These are phyloP conservation scores for Tuber microsphaerosporum DNA, from an alignment of 495 filamentous ascomycete genomes.

Conservation along the genomic window DNA sequence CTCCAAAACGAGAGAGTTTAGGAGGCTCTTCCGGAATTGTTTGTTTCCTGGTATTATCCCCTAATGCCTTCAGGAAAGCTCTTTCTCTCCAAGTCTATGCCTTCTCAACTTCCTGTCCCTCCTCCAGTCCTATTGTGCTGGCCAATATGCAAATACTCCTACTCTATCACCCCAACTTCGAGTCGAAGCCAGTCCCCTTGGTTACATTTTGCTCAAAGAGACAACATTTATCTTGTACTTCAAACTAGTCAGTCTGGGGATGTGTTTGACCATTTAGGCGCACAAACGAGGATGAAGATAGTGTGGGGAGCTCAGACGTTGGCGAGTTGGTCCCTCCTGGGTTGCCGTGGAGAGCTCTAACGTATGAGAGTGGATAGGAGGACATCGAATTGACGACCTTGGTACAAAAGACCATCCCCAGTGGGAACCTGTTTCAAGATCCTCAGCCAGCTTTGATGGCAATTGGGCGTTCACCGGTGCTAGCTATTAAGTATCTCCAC, in stretches of 20 bases:
- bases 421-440: slow-evolving; percentile 11
- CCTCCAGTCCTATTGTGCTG: slow-evolving; percentile 3
- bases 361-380: slow-evolving; percentile 20
- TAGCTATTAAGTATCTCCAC: slow-evolving; percentile 42
- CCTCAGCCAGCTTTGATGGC: slow-evolving; percentile 26
- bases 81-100: slow-evolving; percentile 8
- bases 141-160: slow-evolving; percentile 43
- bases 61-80: slow-evolving; percentile 14
- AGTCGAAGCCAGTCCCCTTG: slow-evolving; percentile 35
- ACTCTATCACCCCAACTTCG: slow-evolving; percentile 33
- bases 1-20: neutral
- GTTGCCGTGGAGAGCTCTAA: neutral
- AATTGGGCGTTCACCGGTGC: slow-evolving; percentile 37
- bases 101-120: slow-evolving; percentile 28
- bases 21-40: neutral
- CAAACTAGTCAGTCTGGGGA: slow-evolving; percentile 29
- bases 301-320: slow-evolving; percentile 43
- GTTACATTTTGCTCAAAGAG: slow-evolving; percentile 41
- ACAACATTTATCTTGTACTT: slow-evolving; percentile 45
- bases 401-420: slow-evolving; percentile 13
- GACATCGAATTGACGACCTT: slow-evolving; percentile 32
- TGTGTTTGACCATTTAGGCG: slow-evolving; percentile 15
- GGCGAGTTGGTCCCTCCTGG: slow-evolving; percentile 36
- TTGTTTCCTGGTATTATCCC: neutral
- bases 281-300: slow-evolving; percentile 42